A percentile compares a stretch with the other conserved stretches of the same genome.
Evolutionary conservation across 208 protist species (phyloP).

Genomic region (Naegleria lovaniensis): DNA sequence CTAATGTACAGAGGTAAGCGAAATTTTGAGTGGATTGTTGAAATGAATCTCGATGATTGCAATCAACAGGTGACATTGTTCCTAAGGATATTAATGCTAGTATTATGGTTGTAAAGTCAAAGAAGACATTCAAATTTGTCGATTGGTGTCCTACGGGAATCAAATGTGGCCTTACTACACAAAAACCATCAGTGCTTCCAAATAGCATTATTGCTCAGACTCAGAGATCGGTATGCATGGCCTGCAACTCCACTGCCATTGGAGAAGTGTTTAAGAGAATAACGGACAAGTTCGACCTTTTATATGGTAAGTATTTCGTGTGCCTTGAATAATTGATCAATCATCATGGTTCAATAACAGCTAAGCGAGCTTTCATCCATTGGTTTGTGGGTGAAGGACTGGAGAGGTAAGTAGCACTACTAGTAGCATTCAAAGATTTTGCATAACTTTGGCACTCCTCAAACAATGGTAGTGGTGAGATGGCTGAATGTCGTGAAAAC

Average conservation of each 20-base stretch:
- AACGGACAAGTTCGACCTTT: conserved; percentile 89
- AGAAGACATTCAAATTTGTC: conserved; percentile 87
- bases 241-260: conserved; percentile 81
- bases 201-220: conserved; percentile 56
- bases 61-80: conserved; percentile 77
- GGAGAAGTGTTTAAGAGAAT: conserved; percentile 83
- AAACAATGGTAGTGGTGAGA: no score
- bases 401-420: no score
- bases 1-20: conserved; percentile 79
- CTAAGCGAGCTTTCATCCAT: conserved; percentile 89
- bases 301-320: conserved; percentile 87
- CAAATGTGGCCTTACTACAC: conserved; percentile 86
- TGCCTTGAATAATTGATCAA: no score
- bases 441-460: no score
- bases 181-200: conserved; percentile 81
- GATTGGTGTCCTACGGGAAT: conserved; percentile 83
- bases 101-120: conserved; percentile 86
- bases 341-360: no score
- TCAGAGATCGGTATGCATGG: conserved; percentile 37
- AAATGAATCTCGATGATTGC: no score
- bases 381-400: conserved; percentile 94
- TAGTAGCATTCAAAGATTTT: no score
- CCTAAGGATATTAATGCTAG: conserved; percentile 90
- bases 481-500: no score
- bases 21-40: no score